These are phyloP conservation scores for Dothideomycetidae sp. DNA, from an alignment of 2,329 filamentous ascomycete species.

Conservation along the genomic window DNA sequence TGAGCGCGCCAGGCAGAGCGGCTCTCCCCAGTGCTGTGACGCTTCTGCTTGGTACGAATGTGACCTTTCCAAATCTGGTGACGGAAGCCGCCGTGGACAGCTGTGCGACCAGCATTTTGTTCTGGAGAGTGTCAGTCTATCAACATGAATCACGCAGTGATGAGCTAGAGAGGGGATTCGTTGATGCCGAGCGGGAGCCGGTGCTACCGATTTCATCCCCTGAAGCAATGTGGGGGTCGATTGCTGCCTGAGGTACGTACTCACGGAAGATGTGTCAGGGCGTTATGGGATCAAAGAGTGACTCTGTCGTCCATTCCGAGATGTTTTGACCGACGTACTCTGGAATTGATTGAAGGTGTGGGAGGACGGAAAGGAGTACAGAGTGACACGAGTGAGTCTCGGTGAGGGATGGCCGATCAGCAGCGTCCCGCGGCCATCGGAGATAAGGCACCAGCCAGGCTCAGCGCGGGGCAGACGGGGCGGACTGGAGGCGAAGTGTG, in stretches of 20 bases:
- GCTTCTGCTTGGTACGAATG: slow-evolving; percentile 11
- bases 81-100: slow-evolving; percentile 11
- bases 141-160: not conserved
- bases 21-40: slow-evolving; percentile 5
- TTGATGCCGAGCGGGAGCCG: not conserved
- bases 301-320: not conserved
- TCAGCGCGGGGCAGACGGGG: not conserved
- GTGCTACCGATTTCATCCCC: no score
- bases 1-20: slow-evolving; percentile 6
- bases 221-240: no score
- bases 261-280: not conserved
- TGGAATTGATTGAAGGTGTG: no score
- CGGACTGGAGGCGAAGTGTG: not conserved
- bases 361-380: not conserved
- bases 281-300: not conserved
- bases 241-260: slow-evolving; percentile 3
- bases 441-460: not conserved
- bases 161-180: slow-evolving; percentile 1
- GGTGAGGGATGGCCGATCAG: not conserved
- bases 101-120: slow-evolving; percentile 18
- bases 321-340: no score
- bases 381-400: slow-evolving; percentile 2
- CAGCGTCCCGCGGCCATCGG: no score
- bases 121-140: slow-evolving; percentile 3
- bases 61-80: slow-evolving; percentile 6